Base-by-base conservation (phyloP, 2,329 filamentous ascomycete species). In the Diaporthe destruens region DNA sequence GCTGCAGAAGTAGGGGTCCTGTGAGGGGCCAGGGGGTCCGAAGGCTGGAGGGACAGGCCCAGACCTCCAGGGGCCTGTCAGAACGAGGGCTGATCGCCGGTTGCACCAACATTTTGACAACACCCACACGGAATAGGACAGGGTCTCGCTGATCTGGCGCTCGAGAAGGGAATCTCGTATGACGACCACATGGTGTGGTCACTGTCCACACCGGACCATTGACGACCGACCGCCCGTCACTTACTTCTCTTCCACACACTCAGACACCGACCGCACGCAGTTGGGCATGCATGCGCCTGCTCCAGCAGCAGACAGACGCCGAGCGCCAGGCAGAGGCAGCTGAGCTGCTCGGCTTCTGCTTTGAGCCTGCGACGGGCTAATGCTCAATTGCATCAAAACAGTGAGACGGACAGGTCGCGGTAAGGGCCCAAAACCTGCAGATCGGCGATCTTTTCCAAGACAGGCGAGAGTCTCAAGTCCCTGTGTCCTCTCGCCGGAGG, bases 361-460 rank as follows among this genome's bases (percentile, higher is more conserved):
- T 6, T 7, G 18, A 47, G 44, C 44, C 44, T 47, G 44, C 20
- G 44, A 65, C 61, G 20, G 44, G 61, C 44, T 51, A 65, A 49
- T 51, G 59, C 59, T 34, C 59, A 49, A 65, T 49, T 65, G 59
- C 59, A 51, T 65, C 59, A 63, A 63, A 63, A 49, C 29, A 34
- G 29, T 34, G 36, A 65, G 25, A 29, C 18, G 42, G 11, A 29
- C 59, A 29, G 47, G 32, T n/a, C 54, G 32, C 54, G 20, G 32
- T 29, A 65, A n/a, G 44, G 61, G 20, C 59, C 44, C 59, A 65
- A 65, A 65, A 49, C 59, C 59, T 51, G 54, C 54, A 70, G 47
- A 70, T 70, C 55, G 67, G 67, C 55, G 67, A 70, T 70, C 67
- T 16, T 59, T 51, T 55, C 67, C 54, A 70, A 70, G 67, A 36